These are phyloP conservation scores for Maudiozyma saulgeensis DNA, from an alignment of 805 yeast species.

Conservation along the genomic window DNA sequence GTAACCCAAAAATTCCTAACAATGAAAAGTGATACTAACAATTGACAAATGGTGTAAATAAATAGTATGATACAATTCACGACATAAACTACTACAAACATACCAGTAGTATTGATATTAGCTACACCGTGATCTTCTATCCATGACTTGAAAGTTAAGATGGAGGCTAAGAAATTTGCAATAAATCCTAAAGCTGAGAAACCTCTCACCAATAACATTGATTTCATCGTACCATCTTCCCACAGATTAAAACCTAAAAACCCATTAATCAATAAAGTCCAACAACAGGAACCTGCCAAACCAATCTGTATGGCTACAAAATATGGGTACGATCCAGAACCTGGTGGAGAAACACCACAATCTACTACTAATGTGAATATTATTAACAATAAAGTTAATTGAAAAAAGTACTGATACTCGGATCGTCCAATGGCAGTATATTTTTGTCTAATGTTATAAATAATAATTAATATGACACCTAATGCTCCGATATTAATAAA, in stretches of 20 bases:
- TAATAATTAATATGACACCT: conserved; percentile 52
- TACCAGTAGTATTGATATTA: conserved; percentile 46
- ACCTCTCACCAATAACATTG: conserved; percentile 49
- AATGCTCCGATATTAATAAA: conserved; percentile 75
- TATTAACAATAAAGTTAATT: conserved; percentile 46
- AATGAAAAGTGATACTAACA: conserved; percentile 55
- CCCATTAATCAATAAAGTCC: conserved; percentile 63
- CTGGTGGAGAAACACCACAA: conserved; percentile 88
- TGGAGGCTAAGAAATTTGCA: conserved; percentile 54
- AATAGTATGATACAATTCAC: conserved; percentile 59
- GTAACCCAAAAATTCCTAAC: conserved; percentile 79
- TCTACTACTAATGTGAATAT: conserved; percentile 70
- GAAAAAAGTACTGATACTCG: conserved; percentile 72
- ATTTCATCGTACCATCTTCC: conserved; percentile 80
- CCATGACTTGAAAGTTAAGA: conserved; percentile 68
- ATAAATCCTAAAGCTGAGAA: conserved; percentile 50
- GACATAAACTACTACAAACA: conserved; percentile 63
- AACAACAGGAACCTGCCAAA: conserved; percentile 59
- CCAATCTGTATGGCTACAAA: conserved; percentile 80
- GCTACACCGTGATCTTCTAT: conserved; percentile 36
- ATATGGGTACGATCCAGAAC: conserved; percentile 63
- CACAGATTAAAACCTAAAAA: conserved; percentile 79
- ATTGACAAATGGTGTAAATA: conserved; percentile 56
- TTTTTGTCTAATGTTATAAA: conserved; percentile 70
- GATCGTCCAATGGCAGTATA: conserved; percentile 91